Conservation (phyloP, 345 rosid species). For the Diplotaxis tenuifolia region DNA sequence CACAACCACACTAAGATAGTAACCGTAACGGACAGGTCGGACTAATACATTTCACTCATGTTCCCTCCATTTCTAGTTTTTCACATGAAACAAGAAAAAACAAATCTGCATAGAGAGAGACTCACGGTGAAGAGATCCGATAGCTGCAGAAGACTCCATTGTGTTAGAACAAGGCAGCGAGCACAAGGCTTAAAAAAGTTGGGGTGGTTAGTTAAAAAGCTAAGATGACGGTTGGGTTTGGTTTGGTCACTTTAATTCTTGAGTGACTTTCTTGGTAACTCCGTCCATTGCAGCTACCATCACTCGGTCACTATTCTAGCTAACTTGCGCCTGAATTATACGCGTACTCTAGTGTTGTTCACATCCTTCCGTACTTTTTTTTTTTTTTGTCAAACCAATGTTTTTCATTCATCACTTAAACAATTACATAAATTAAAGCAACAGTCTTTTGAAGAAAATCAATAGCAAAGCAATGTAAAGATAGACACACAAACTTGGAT, state of each 20-base stretch:
- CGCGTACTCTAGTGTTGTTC: not conserved
- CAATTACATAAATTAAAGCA: no score
- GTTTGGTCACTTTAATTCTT: constrained; percentile 11
- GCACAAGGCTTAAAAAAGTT: no score
- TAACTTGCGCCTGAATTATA: not conserved
- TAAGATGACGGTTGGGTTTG: constrained; percentile 25
- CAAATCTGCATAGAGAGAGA: not conserved
- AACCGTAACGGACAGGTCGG: not conserved
- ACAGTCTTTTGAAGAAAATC: no score
- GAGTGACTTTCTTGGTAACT: constrained; percentile 25
- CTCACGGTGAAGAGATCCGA: constrained; percentile 68
- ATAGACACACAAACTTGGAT: no score
- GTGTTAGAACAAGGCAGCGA: no score
- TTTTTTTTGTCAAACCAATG: no score
- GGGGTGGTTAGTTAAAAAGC: constrained; percentile 14
- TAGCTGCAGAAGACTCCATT: constrained; percentile 16
- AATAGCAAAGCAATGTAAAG: no score
- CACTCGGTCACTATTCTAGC: not conserved
- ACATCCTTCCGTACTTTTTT: not conserved
- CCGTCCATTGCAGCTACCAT: constrained; percentile 21
- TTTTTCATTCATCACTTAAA: no score
- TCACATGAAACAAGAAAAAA: not conserved
- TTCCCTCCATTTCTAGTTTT: not conserved
- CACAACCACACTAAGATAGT: not conserved
- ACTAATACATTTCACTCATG: not conserved